phyloP scores from a whole-genome alignment of 2,329 filamentous ascomycete genomes.

The Rhytidhysteron rufulum region DNA sequence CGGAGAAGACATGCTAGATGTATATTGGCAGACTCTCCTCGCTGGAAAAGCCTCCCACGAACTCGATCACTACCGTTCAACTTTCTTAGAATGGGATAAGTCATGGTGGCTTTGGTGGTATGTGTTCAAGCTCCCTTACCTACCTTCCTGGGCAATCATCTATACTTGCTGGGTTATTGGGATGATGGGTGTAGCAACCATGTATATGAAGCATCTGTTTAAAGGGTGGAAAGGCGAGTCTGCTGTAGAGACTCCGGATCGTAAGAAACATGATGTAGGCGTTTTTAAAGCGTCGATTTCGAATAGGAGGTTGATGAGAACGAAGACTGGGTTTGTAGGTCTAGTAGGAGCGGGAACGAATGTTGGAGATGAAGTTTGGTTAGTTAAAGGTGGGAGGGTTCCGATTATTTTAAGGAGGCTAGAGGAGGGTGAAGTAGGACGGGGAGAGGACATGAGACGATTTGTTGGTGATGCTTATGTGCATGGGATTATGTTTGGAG shows the following conservation, averaged over 20 bases:
- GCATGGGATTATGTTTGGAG: conserved; percentile 3
- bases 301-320: neutral
- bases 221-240: neutral
- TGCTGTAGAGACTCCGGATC: neutral
- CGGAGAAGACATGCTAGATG: conserved; percentile 2
- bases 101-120: conserved; percentile 2
- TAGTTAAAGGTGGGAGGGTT: neutral
- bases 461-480: conserved; percentile 3
- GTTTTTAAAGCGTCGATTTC: conserved; percentile 1
- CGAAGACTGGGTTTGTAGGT: neutral
- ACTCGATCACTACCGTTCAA: neutral
- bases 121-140: conserved; percentile 1
- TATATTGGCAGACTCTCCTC: conserved; percentile 1
- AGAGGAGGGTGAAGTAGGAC: neutral
- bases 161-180: neutral
- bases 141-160: neutral
- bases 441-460: neutral
- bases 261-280: neutral
- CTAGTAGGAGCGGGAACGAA: neutral
- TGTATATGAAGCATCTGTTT: conserved; percentile 1
- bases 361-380: neutral
- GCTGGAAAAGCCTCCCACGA: neutral
- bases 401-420: neutral
- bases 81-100: conserved; percentile 1
- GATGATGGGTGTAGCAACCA: neutral